Base-by-base conservation (phyloP, 768 basidiomycete genomes). In the Hortiboletus flavorubellus region DNA sequence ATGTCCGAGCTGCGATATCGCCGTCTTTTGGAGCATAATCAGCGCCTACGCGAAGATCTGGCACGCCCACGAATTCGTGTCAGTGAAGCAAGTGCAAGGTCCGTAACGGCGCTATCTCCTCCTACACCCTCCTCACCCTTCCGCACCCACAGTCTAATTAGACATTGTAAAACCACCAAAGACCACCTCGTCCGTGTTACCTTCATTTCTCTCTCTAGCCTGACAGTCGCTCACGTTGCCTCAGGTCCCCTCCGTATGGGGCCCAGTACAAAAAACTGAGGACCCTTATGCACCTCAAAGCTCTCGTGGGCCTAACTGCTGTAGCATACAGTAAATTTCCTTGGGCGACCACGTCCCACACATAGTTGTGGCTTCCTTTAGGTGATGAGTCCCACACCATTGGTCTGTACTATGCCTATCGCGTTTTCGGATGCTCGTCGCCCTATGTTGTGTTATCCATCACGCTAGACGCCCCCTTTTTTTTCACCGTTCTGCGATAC, bases 241-340 rank as follows among this genome's bases (percentile, higher is more conserved):
- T 23, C 65, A 94, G 89, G 88, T 96, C 46, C 94, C 95, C 26
- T 93, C 91, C 18, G 92, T 99, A 1, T 99, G 97, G 97, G 97
- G 97, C 10, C 87, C 91, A 23, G 86, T 96, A n/a, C 85, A 84
- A 60, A 91, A 89, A 67, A 84, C 84, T 41, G 92, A 96, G 55
- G 96, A 99, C 69, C 96, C 96, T 46, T 98, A 93, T 66, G 88
- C 87, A 26, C 89, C 87, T 51, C 84, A 83, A 68, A 73, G 78
- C 53, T 65, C 80, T 74, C 49, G 80, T n/a, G 75, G 60, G 60
- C 65, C 64, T 54, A 77, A 59, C 48, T 86, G 84, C 56, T 88
- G 86, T 74, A 77, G 76, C 29, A 73, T 88, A 60, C 86, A 86
- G 75, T 87, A 64, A 72, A 8, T n/a, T 46, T 18, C 10, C 16